A percentile compares a stretch with the other conserved stretches of the same genome.
Conservation (phyloP, 139 green algal species). For the Auxenochlorella pyrenoidosa region DNA sequence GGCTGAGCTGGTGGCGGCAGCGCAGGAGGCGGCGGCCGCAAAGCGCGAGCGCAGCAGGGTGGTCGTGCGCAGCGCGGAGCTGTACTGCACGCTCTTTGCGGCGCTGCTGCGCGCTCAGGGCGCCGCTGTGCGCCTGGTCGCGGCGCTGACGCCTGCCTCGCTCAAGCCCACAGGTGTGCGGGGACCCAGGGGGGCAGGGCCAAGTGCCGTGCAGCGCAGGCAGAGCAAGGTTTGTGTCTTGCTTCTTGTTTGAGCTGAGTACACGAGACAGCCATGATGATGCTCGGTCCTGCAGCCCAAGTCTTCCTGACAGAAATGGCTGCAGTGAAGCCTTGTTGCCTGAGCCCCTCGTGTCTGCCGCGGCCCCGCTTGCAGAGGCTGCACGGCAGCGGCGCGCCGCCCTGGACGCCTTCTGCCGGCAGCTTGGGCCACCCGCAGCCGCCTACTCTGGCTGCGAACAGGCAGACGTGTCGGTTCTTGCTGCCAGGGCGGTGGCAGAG, state of each 20-base stretch:
- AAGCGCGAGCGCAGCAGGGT: too few relatives aligned
- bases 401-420: background rate
- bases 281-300: too few relatives aligned
- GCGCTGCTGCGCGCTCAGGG: constrained; percentile 74
- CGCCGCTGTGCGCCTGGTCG: constrained; percentile 55
- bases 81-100: constrained; percentile 77
- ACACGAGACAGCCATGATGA: too few relatives aligned
- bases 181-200: too few relatives aligned
- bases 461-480: background rate
- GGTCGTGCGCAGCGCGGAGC: constrained; percentile 48
- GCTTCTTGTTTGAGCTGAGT: too few relatives aligned
- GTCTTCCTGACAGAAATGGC: too few relatives aligned
- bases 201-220: background rate
- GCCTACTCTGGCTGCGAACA: background rate
- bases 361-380: background rate
- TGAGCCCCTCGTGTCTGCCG: background rate
- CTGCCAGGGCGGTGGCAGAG: background rate
- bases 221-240: background rate
- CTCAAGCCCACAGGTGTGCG: constrained; percentile 12
- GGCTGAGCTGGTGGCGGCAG: constrained; percentile 19
- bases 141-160: constrained; percentile 23
- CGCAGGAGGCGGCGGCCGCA: constrained; percentile 31
- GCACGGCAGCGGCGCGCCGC: background rate
- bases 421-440: background rate
- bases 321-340: too few relatives aligned